phyloP scores from a whole-genome alignment of 305 asterid species.

The Fraxinus nigra region DNA sequence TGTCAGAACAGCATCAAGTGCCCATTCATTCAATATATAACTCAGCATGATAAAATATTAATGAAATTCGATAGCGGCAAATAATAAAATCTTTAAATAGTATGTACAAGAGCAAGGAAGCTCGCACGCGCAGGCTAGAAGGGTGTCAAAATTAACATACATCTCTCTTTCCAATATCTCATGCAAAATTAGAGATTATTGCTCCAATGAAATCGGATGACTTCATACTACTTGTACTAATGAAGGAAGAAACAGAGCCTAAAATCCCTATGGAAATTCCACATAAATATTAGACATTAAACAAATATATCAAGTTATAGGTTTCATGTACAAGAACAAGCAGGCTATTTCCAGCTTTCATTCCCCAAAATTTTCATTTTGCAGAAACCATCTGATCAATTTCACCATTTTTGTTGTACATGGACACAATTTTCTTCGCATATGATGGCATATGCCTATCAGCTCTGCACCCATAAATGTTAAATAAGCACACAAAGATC shows the following conservation, averaged over 20 bases:
- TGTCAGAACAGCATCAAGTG: background rate
- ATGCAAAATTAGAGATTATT: slow-evolving; percentile 8
- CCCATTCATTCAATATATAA: background rate
- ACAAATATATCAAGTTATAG: slow-evolving; percentile 10
- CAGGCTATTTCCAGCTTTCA: background rate
- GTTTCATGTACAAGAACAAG: slow-evolving; percentile 26
- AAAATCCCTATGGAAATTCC: background rate
- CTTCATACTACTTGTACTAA: slow-evolving; percentile 1
- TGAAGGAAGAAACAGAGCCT: background rate
- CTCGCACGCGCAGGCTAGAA: background rate
- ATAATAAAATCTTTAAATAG: background rate
- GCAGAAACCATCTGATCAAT: slow-evolving; percentile 74
- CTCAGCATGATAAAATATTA: background rate
- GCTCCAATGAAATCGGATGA: slow-evolving; percentile 3
- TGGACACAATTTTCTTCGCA: slow-evolving; percentile 75
- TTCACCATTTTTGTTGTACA: slow-evolving; percentile 87
- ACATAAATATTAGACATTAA: slow-evolving; percentile 3
- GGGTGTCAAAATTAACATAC: background rate
- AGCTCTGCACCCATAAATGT: slow-evolving; percentile 58
- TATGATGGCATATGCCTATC: slow-evolving; percentile 83
- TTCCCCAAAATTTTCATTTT: slow-evolving; percentile 40
- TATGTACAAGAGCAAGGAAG: background rate
- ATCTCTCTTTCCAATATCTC: background rate
- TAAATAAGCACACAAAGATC: slow-evolving; percentile 11
- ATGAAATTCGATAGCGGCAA: background rate